phyloP scores from a whole-genome alignment of 345 rosid genomes.

The Salix brachista region DNA sequence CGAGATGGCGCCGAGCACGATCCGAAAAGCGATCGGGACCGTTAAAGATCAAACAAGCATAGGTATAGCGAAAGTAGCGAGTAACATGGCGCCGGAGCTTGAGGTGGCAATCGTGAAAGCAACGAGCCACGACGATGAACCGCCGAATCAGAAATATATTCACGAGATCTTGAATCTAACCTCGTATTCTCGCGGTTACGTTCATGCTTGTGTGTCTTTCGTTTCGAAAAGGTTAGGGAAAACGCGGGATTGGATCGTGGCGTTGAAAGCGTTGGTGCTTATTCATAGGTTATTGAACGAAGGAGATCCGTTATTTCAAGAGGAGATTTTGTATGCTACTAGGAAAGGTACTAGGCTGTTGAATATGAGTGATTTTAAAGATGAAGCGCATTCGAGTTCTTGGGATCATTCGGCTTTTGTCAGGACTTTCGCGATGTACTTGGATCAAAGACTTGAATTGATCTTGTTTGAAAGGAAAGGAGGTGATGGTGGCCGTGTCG shows the following conservation, averaged over 20 bases:
- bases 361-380: conserved; percentile 79
- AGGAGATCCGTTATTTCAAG: conserved; percentile 61
- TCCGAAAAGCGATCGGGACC: conserved; percentile 90
- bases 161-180: conserved; percentile 61
- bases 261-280: conserved; percentile 66
- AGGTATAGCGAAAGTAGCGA: conserved; percentile 79
- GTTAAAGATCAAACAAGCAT: conserved; percentile 97
- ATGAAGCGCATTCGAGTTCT: conserved; percentile 88
- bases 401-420: conserved; percentile 93
- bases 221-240: conserved; percentile 69
- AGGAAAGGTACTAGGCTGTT: conserved; percentile 70
- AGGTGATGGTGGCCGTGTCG: conserved; percentile 23
- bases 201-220: conserved; percentile 64
- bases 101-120: conserved; percentile 92
- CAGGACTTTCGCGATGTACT: conserved; percentile 64
- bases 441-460: conserved; percentile 73
- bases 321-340: conserved; percentile 67
- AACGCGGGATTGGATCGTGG: conserved; percentile 94
- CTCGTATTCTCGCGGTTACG: conserved; percentile 59
- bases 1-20: conserved; percentile 77
- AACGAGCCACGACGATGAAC: conserved; percentile 89
- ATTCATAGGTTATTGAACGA: conserved; percentile 68
- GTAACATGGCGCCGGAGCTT: conserved; percentile 93
- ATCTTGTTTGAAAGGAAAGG: conserved; percentile 54
- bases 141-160: conserved; percentile 73